phyloP scores from a whole-genome alignment of 2,329 filamentous ascomycete genomes.

The Aspergillus novofumigatus region DNA sequence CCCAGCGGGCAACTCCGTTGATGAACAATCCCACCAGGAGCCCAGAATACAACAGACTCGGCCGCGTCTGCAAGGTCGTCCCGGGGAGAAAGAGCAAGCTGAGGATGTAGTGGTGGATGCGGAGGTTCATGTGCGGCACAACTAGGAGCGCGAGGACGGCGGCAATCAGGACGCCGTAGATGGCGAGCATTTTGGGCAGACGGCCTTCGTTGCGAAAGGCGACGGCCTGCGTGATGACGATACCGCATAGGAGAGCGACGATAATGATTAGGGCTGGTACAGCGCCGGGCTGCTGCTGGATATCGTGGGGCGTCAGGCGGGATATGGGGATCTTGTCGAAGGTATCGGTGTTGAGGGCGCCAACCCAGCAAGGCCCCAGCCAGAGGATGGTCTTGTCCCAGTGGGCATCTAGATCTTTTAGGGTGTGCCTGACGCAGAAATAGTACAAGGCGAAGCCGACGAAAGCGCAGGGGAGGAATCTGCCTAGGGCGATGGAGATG shows the following conservation, averaged over 20 bases:
- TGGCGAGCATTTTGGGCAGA: constrained; percentile 44
- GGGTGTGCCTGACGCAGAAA: constrained; percentile 49
- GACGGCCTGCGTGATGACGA: constrained; percentile 55
- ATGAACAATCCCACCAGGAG: constrained; percentile 59
- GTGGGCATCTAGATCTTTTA: constrained; percentile 51
- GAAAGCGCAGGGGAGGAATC: constrained; percentile 58
- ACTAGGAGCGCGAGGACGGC: constrained; percentile 47
- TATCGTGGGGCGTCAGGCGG: constrained; percentile 58
- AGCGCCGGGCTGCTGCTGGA: constrained; percentile 58
- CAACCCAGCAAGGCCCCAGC: constrained; percentile 59
- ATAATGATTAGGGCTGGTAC: constrained; percentile 54
- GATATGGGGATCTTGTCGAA: constrained; percentile 61
- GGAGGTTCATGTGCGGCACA: constrained; percentile 54
- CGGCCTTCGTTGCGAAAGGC: constrained; percentile 55
- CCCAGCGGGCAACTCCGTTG: constrained; percentile 62
- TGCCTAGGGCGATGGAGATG: constrained; percentile 51
- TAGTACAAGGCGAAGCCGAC: constrained; percentile 55
- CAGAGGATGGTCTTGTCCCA: constrained; percentile 59
- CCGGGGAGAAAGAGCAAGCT: constrained; percentile 56
- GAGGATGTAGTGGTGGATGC: constrained; percentile 63
- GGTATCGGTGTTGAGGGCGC: constrained; percentile 59
- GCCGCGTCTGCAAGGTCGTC: constrained; percentile 56
- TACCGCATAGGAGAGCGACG: constrained; percentile 46
- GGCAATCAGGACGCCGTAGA: constrained; percentile 43
- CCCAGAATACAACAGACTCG: constrained; percentile 58